Base-by-base conservation (phyloP, 2,329 filamentous ascomycete genomes). In the Tetracladium maxilliforme region DNA sequence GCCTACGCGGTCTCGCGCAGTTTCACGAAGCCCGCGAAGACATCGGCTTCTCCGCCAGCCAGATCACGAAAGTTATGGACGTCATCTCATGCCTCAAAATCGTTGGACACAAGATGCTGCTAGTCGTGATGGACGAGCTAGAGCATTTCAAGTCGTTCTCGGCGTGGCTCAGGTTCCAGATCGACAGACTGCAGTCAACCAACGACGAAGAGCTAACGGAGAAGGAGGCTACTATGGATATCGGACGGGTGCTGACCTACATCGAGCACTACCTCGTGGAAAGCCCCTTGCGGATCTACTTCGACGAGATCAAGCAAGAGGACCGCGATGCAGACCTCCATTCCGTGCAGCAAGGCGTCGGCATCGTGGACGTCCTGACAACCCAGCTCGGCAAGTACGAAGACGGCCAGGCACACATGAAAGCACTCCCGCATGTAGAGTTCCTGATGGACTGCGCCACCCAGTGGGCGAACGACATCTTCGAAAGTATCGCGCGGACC, bases 91-190 rank as follows among this genome's bases (percentile, higher is more conserved):
- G 74, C 33, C 58, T 94, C n/a, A 72, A 70, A 22, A 55, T 93
- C 4, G 60, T 86, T 1, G 71, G 71, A 1, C 73, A 92, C 43
- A 78, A 73, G 27, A 64, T 87, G 3, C 56, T 92, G 10, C 57
- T 73, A 5, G 61, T 73, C 27, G 66, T 76, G 15, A 74, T 79
- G 42, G 70, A 79, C 28, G 87, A 95, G 48, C 64, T 87, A 10
- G 64, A 73, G 14, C 66, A 84, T 24, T 95, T 92, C 40, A 47
- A 56, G 3, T 64, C 70, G 5, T 95, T 94, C 43, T 86, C 81
- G 1, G 61, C 64, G 26, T 95, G 87, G 87, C 56, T 95, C 25
- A 71, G 75, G 17, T 68, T 83, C 39, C 74, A 86, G 40, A 87
- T 93, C 30, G 81, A 92, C 34, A 67, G 76, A 10, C 66, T 87